Conservation (phyloP, 805 yeast species). For the Helenozyma rhizophorensis region DNA sequence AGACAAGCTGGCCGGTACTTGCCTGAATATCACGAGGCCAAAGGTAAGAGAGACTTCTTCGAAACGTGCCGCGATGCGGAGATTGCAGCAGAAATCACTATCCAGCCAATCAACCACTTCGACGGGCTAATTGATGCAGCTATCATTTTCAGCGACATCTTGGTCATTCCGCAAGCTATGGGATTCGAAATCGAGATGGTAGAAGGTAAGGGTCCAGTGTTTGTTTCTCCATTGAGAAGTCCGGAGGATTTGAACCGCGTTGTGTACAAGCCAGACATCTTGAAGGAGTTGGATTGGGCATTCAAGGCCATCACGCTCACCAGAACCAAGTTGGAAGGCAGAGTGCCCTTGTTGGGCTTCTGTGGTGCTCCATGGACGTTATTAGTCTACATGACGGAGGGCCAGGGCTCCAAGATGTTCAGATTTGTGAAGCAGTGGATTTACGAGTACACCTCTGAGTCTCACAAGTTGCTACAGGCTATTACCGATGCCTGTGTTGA, state of each 20-base stretch:
- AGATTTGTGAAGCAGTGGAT: constrained; percentile 92
- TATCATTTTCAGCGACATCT: constrained; percentile 89
- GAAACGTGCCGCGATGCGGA: constrained; percentile 95
- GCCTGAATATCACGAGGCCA: constrained; percentile 89
- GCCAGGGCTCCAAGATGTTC: constrained; percentile 91
- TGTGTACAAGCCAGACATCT: constrained; percentile 62
- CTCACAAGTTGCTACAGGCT: constrained; percentile 67
- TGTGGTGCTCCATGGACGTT: constrained; percentile 99
- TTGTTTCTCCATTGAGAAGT: constrained; percentile 78
- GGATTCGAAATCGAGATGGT: constrained; percentile 93
- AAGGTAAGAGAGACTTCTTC: constrained; percentile 82
- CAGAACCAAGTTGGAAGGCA: constrained; percentile 78
- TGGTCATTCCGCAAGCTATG: constrained; percentile 97
- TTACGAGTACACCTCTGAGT: constrained; percentile 67
- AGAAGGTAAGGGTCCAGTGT: constrained; percentile 92
- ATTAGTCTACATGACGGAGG: constrained; percentile 95
- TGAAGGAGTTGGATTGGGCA: constrained; percentile 86
- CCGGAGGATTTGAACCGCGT: constrained; percentile 63
- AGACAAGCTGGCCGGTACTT: constrained; percentile 95
- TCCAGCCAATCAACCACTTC: constrained; percentile 90
- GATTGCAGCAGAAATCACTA: constrained; percentile 87
- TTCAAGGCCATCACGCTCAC: constrained; percentile 89
- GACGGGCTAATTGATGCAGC: constrained; percentile 94
- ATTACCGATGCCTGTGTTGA: constrained; percentile 87
- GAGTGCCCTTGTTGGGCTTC: constrained; percentile 92